A percentile compares a stretch with the other conserved stretches of the same genome.
These are phyloP conservation scores for Phytophthora niederhauseri DNA, from an alignment of 352 stramenopile species.

Conservation along the genomic window DNA sequence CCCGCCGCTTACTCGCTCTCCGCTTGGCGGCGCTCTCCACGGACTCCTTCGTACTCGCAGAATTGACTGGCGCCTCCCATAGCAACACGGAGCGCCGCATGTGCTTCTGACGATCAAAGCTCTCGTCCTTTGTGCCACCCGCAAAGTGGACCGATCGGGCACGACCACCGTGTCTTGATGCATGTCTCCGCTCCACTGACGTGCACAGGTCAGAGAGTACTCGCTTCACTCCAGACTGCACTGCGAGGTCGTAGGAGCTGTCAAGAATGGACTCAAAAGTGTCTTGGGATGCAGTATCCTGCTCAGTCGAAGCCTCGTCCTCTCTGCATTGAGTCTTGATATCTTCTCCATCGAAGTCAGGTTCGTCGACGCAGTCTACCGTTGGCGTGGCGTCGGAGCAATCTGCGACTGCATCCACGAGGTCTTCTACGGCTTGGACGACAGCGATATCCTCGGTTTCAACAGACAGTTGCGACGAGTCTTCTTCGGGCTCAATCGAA, in stretches of 20 bases:
- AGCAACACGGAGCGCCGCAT: constrained; percentile 27
- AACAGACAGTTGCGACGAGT: background rate
- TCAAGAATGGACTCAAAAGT: background rate
- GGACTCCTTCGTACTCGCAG: constrained; percentile 26
- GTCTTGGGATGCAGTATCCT: background rate
- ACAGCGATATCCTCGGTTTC: constrained; percentile 10
- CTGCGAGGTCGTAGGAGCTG: background rate
- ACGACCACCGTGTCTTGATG: background rate
- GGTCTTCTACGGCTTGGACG: constrained; percentile 4
- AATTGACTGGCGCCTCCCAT: constrained; percentile 25
- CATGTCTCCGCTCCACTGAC: constrained; percentile 4
- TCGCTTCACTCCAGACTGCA: background rate
- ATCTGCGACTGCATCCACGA: constrained; percentile 10
- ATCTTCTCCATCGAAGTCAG: background rate
- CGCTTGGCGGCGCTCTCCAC: constrained; percentile 35
- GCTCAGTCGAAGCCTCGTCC: background rate
- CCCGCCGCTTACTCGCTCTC: constrained; percentile 34
- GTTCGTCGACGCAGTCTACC: background rate
- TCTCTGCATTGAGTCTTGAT: background rate
- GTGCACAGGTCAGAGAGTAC: constrained; percentile 15
- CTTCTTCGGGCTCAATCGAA: constrained; percentile 15
- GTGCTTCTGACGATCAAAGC: constrained; percentile 6
- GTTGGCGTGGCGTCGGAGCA: background rate
- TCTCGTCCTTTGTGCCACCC: constrained; percentile 1
- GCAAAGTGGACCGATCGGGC: constrained; percentile 27